Evolutionary conservation across 106 monocot genomes (phyloP).

Genomic region (Platanthera zijinensis): DNA sequence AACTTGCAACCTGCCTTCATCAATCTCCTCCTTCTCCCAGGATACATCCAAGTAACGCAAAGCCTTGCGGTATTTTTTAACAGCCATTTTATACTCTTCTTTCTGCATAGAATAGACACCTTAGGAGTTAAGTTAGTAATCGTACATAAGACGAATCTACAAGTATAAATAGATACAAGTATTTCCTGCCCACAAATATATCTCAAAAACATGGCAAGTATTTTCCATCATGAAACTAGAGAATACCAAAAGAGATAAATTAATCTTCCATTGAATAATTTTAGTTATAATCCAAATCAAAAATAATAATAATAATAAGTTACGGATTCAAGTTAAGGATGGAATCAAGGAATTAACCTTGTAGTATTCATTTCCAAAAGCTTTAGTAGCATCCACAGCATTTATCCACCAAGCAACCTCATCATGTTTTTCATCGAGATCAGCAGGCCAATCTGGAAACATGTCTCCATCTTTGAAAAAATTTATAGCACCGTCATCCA

Average conservation of each 20-base stretch:
- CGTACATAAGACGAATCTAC: not conserved
- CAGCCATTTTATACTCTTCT: slow-evolving; percentile 46
- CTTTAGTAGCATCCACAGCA: slow-evolving; percentile 35
- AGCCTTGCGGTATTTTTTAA: slow-evolving; percentile 47
- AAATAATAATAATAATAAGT: not conserved
- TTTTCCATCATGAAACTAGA: not conserved
- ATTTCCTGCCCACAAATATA: not conserved
- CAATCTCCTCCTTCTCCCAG: slow-evolving; percentile 57
- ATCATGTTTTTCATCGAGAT: slow-evolving; percentile 35
- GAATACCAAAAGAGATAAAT: not conserved
- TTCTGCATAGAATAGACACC: slow-evolving; percentile 18
- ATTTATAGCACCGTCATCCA: slow-evolving; percentile 55
- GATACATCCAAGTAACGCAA: slow-evolving; percentile 47
- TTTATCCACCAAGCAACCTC: slow-evolving; percentile 53
- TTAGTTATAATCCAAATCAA: not conserved
- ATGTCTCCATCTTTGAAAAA: slow-evolving; percentile 87
- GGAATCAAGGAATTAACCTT: slow-evolving; percentile 18
- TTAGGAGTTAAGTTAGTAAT: not conserved
- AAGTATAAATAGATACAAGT: not conserved
- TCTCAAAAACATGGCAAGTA: not conserved
- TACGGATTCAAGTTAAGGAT: not conserved
- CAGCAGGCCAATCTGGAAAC: slow-evolving; percentile 65
- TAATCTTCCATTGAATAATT: not conserved
- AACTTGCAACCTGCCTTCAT: slow-evolving; percentile 28
- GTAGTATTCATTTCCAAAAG: slow-evolving; percentile 39